These are phyloP conservation scores for Nicotiana rustica DNA, from an alignment of 305 asterid species.

Conservation along the genomic window DNA sequence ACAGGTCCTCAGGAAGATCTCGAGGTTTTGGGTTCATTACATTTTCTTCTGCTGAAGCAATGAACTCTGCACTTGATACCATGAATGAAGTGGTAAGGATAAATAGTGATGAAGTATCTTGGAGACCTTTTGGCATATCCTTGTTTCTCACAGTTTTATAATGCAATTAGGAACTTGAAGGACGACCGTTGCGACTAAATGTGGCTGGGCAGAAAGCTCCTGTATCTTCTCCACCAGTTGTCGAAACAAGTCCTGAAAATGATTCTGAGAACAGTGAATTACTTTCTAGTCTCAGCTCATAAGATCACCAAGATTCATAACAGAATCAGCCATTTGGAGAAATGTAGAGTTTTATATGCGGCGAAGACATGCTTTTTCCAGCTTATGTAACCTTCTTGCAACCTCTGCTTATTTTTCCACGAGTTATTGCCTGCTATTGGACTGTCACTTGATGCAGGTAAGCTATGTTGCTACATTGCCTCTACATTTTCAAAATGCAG, in stretches of 20 bases:
- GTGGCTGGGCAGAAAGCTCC: conserved; percentile 59
- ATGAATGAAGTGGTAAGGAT: conserved; percentile 82
- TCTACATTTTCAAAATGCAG: not conserved
- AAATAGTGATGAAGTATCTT: conserved; percentile 13
- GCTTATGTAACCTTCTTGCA: not conserved
- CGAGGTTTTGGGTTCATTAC: conserved; percentile 91
- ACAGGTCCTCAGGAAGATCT: conserved; percentile 75
- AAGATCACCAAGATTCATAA: not conserved
- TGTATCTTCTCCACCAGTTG: conserved; percentile 45
- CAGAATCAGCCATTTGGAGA: not conserved
- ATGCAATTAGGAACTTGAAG: conserved; percentile 69
- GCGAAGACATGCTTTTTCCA: conserved; percentile 7
- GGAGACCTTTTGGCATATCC: not conserved
- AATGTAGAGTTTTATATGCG: conserved; percentile 9
- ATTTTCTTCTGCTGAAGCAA: conserved; percentile 70
- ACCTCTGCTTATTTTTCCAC: not conserved
- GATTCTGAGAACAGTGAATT: conserved; percentile 48
- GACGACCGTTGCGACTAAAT: conserved; percentile 78
- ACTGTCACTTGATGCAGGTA: conserved; percentile 14
- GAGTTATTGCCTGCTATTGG: no score
- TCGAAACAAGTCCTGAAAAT: conserved; percentile 41
- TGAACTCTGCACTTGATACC: conserved; percentile 68
- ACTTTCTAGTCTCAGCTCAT: conserved; percentile 47
- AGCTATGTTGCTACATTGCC: conserved; percentile 26
- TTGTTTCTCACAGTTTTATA: conserved; percentile 33